Base-by-base conservation (phyloP, 1,284 basidiomycete species). In the Malassezia psittaci region DNA sequence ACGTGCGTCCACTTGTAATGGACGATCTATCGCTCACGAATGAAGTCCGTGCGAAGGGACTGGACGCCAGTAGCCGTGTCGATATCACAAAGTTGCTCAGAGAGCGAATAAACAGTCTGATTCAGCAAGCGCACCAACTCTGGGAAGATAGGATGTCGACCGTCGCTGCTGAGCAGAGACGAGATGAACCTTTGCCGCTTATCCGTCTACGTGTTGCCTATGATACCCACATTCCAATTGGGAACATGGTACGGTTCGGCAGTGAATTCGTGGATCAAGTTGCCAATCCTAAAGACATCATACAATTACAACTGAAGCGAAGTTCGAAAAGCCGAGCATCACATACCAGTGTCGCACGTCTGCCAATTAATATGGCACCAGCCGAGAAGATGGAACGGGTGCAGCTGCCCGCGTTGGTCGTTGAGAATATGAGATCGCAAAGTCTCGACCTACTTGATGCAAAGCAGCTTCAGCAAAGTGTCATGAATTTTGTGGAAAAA, bases 1-100 rank as follows among this genome's bases (percentile, higher is more conserved):
- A 88, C 9, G 90, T 96, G 18, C 82, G 94, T 5, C 94, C 94
- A 0, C 96, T 98, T 69, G 85, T 94, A n/a, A 82, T 93, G 57
- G 86, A 89, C 58, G 86, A 91, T 53, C 77, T 96, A 19, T 77
- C 81, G 8, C 78, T 99, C 12, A 78, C 78, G 13, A 86, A 88
- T 35, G 83, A 81, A 9, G 58, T 65, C 5, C 52, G 64, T 5
- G 55, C 63, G 6, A 54, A 56, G 5, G 51, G 55, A 0, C 33
- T 73, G 39, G 52, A 48, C n/a, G 48, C 57, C 2, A 54, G 51
- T 1, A 67, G 69, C 18, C 54, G 69, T 13, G 57, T 48, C 45
- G 61, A 59, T 18, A 63, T 66, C 18, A 57, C 62, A 45, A 66
- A 69, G 48, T 49, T 69, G 16, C 49, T 72, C 11, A 59, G 65